Base-by-base conservation (phyloP, 441 rosid genomes). In the Gossypium gossypioides region DNA sequence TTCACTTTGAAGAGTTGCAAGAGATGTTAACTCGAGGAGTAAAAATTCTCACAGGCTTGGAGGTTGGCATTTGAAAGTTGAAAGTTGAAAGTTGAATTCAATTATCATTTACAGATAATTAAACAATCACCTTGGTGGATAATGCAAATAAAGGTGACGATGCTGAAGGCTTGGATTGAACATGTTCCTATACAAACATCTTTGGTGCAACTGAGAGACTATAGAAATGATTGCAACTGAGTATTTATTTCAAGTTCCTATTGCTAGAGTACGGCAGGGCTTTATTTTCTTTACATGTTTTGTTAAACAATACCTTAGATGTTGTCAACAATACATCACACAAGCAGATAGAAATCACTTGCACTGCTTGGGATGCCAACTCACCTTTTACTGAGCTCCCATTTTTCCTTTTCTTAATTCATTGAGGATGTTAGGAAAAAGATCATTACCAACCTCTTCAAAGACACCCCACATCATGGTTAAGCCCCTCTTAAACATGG, bases 321-420 rank as follows among this genome's bases (percentile, higher is more conserved):
- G 40, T 64, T 74, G 63, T 77, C 54, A 34, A 25, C 8, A 2
- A 21, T 56, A 70, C 81, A 80, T 80, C 87, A 46, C 82, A 59
- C 83, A 68, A 81, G 88, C 84, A 79, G 72, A 69, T 37, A 64
- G 37, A n/a, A 16, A 64, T 29, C 27, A 56, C 73, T 74, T 75
- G 13, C 60, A 59, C 80, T 69, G 81, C 88, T 71, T 71, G 81
- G 82, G 84, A 86, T 80, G 83, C 82, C 60, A 44, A 70, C 61
- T 73, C 66, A 68, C 75, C 74, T 56, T 58, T 56, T 6, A 74
- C 76, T 5, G 71, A 74, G 68, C 63, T 69, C 58, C 70, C 54
- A 55, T 46, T 25, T 51, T 4, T 52, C 13, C 71, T 12, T 46
- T 22, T 27, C 50, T 7, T 29, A 44, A 22, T 48, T 51, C 48